These are phyloP conservation scores for Coemansia aciculifera DNA, from an alignment of 192 early-diverging fungal genomes.

Conservation along the genomic window DNA sequence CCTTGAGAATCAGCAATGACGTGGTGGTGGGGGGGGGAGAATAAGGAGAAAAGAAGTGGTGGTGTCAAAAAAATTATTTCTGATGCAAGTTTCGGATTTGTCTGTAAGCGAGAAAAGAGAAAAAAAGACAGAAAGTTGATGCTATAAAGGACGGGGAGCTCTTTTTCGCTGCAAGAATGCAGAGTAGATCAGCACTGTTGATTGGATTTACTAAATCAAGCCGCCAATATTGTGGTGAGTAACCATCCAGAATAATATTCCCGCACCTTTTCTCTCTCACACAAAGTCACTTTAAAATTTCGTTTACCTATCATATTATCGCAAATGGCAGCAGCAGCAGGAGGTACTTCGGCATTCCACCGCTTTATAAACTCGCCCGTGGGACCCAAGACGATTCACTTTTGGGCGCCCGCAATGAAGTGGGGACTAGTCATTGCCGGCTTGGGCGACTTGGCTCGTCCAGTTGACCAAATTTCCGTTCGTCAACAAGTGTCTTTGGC, in stretches of 20 bases:
- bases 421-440: conserved; percentile 93
- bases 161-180: not conserved
- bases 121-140: not conserved
- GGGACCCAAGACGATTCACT: conserved; percentile 97
- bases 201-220: not conserved
- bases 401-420: conserved; percentile 85
- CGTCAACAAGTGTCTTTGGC: conserved; percentile 85
- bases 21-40: not conserved
- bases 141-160: too few species aligned
- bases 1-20: not conserved
- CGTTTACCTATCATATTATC: not conserved
- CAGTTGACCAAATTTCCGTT: conserved; percentile 86
- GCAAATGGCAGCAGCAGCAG: conserved; percentile 28
- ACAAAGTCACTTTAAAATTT: not conserved
- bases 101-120: not conserved
- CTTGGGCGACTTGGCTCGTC: conserved; percentile 82
- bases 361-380: conserved; percentile 75
- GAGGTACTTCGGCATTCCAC: conserved; percentile 58
- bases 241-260: not conserved
- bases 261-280: not conserved
- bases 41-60: not conserved
- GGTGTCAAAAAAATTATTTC: not conserved
- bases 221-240: not conserved
- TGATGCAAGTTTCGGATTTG: conserved; percentile 1
- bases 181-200: not conserved